Base-by-base conservation (phyloP, 805 yeast species). In the Sugiyamaella chiloensis region DNA sequence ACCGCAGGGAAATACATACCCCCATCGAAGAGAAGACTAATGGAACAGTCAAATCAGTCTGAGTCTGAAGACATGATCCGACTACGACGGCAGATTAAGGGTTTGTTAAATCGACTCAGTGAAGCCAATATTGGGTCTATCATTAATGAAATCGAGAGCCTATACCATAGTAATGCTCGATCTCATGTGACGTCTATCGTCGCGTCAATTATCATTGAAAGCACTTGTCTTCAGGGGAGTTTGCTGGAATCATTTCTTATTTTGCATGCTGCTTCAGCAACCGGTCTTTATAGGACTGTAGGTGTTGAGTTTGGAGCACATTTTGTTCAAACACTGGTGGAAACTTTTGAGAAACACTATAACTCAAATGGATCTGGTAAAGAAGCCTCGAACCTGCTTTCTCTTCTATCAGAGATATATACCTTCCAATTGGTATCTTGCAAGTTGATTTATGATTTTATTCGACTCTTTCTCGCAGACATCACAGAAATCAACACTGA, bases 251-350 rank as follows among this genome's bases (percentile, higher is more conserved):
- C 85, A 1, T 87, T 88, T 62, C 79, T 90, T 32, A 76, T 85
- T 51, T 72, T 87, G 26, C 90, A 91, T 63, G 85, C 96, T 1
- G 83, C 88, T 4, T 72, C 88, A 5, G 77, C 83, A 2, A 82
- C 82, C 19, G 83, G 96, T 0, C 63, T 93, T 20, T 88, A 85
- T 67, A 75, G 85, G 51, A 85, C 86, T 56, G 49, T 63, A n/a
- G 98, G 99, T 17, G 79, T 82, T 31, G 96, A 88, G 52, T 85
- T 88, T 63, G 97, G 96, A 51, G 99, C 97, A 0, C 77, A 71
- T 56, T 83, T 89, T 50, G 73, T 89, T 27, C 99, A 93, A 61
- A 72, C 79, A 0, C 61, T 86, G 47, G 85, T 90, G n/a, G 96
- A 87, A 52, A 74, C 71, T 47, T 80, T 86, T 57, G 81, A 83